These are phyloP conservation scores for Xylaria polymorpha DNA, from an alignment of 2,329 filamentous ascomycete species.

Conservation along the genomic window DNA sequence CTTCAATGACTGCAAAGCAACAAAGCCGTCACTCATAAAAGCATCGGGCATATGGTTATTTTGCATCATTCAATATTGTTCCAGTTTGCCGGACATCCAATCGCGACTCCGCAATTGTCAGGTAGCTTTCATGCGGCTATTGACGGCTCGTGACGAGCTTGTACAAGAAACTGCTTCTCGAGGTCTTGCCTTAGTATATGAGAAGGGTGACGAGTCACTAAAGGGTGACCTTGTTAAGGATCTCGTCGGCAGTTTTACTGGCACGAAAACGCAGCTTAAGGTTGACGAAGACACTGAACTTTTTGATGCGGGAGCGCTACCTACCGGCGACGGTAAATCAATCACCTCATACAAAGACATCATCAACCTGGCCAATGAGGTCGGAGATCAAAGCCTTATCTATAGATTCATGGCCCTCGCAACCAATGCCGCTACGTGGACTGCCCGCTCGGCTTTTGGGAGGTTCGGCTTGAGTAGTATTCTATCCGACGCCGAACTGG, in stretches of 20 bases:
- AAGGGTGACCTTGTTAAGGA: slow-evolving; percentile 88
- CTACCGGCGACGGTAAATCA: slow-evolving; percentile 88
- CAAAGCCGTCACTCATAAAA: slow-evolving; percentile 89
- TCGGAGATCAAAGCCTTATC: slow-evolving; percentile 93
- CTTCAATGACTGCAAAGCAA: slow-evolving; percentile 80
- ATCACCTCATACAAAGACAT: slow-evolving; percentile 98
- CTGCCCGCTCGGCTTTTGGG: slow-evolving; percentile 94
- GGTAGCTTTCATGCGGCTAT: slow-evolving; percentile 84
- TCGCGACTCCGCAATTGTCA: slow-evolving; percentile 81
- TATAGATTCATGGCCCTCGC: slow-evolving; percentile 99
- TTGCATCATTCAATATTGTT: slow-evolving; percentile 89
- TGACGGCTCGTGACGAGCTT: slow-evolving; percentile 90
- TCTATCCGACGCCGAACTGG: slow-evolving; percentile 85
- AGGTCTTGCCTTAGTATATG: slow-evolving; percentile 91
- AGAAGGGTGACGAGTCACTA: slow-evolving; percentile 84
- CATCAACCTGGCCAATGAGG: slow-evolving; percentile 92
- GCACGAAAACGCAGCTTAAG: slow-evolving; percentile 77
- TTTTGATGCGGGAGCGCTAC: slow-evolving; percentile 89
- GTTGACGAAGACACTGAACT: slow-evolving; percentile 92
- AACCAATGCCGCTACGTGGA: slow-evolving; percentile 96
- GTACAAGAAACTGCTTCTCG: slow-evolving; percentile 96
- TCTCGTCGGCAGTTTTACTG: slow-evolving; percentile 88
- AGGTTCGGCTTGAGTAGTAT: slow-evolving; percentile 93
- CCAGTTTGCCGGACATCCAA: slow-evolving; percentile 80
- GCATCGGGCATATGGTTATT: slow-evolving; percentile 96